Base-by-base conservation (phyloP, 2,329 filamentous ascomycete species). In the Coleophoma cylindrospora region DNA sequence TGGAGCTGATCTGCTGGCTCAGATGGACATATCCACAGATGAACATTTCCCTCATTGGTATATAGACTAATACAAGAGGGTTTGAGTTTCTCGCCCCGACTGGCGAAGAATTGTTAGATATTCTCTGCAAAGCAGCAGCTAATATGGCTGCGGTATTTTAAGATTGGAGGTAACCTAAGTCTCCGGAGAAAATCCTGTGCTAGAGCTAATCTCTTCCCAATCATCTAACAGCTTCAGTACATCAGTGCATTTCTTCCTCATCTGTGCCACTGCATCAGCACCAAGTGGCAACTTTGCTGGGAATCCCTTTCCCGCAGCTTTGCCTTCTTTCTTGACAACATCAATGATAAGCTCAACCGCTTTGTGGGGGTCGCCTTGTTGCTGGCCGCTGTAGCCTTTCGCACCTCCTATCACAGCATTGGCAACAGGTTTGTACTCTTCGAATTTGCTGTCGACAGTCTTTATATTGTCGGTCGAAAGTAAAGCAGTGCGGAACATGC, bases 321-420 rank as follows among this genome's bases (percentile, higher is more conserved):
- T 66, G 0, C 79, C 79, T 2, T 66, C 70, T 41, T 67, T 68
- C 8, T 76, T 81, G 55, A 85, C 55, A 14, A 79, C 67, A 54
- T 85, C 80, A 6, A 83, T 70, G 34, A 81, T 67, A 1, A 77
- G 70, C 50, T 65, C 70, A 9, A 67, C 66, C 0, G 75, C 81
- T 67, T 81, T 81, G 17, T 62, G 64, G 3, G 79, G 70, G 57
- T 84, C 78, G 0, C 80, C 81, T 0, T 68, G 71, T 65, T 84
- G 79, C 21, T 41, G 40, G 12, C 21, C n/a, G 19, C 21, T 14
- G 0, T 74, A 71, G 14, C 73, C 68, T 50, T 82, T 65, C 9
- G 64, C 61, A 2, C 43, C 37, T 3, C 64, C 61, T 33, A 80
- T 53, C 2, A 49, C 40, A 15, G 54, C 60, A 46, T 71, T 61